A percentile compares a stretch with the other conserved stretches of the same genome.
Conservation (phyloP, 805 yeast species). For the Komagataella pseudopastoris region DNA sequence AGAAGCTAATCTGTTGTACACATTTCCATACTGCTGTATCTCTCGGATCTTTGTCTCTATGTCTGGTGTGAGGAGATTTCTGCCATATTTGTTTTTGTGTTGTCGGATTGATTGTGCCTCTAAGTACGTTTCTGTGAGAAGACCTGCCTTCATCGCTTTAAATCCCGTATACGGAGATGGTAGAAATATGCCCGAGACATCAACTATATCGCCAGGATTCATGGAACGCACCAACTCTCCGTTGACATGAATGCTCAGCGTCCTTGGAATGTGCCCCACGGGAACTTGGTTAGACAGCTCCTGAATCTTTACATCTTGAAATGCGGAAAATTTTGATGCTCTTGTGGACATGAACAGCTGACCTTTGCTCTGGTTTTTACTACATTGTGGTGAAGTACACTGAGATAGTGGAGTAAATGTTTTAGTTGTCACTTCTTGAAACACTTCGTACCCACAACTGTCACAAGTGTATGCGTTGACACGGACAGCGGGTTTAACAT, state of each 20-base stretch:
- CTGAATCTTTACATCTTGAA: constrained; percentile 92
- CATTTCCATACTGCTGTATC: constrained; percentile 48
- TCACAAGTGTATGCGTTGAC: constrained; percentile 97
- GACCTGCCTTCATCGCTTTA: constrained; percentile 83
- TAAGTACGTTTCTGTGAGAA: constrained; percentile 84
- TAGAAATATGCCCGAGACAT: constrained; percentile 80
- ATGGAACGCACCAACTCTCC: constrained; percentile 81
- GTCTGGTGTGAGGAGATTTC: constrained; percentile 41
- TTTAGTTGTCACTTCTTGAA: constrained; percentile 83
- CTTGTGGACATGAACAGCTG: constrained; percentile 86
- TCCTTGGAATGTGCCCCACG: constrained; percentile 92
- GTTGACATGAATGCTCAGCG: constrained; percentile 74
- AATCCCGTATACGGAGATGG: constrained; percentile 96
- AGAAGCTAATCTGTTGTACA: constrained; percentile 66
- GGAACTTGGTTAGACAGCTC: constrained; percentile 96
- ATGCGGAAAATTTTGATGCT: constrained; percentile 89
- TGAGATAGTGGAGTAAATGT: constrained; percentile 80
- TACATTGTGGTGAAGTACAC: constrained; percentile 75
- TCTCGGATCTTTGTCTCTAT: constrained; percentile 40
- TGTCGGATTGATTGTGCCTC: constrained; percentile 80
- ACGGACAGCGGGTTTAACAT: constrained; percentile 83
- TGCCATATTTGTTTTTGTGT: constrained; percentile 79
- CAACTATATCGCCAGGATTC: constrained; percentile 92
- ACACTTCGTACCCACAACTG: constrained; percentile 90
- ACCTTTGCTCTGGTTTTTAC: constrained; percentile 70